Percentiles rank a stretch among this genome's conserved stretches.
Conservation (phyloP, 345 rosid species). For the Cardamine occulta region DNA sequence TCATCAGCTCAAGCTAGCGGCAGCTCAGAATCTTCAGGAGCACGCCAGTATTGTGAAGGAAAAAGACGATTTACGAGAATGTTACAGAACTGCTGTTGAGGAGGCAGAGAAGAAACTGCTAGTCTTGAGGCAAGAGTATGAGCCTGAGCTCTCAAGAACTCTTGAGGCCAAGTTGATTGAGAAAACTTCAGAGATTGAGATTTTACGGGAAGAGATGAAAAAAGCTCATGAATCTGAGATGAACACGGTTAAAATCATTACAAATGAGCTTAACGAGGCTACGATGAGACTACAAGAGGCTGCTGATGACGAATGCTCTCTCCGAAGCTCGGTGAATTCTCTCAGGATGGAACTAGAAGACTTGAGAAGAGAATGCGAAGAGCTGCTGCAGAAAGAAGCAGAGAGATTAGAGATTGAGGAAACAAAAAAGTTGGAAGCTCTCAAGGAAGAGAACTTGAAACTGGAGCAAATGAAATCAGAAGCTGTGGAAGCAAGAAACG, state of each 20-base stretch:
- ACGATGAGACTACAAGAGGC: constrained; percentile 62
- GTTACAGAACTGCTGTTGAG: constrained; percentile 52
- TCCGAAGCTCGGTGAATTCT: constrained; percentile 50
- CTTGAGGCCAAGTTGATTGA: constrained; percentile 60
- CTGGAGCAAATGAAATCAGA: constrained; percentile 51
- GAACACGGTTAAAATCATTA: constrained; percentile 52
- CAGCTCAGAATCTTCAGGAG: constrained; percentile 54
- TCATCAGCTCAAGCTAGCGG: constrained; percentile 57
- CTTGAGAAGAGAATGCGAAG: constrained; percentile 48
- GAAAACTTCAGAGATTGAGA: constrained; percentile 68
- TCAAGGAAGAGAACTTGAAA: constrained; percentile 40
- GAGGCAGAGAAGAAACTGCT: constrained; percentile 54
- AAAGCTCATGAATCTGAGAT: constrained; percentile 59
- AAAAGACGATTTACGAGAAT: constrained; percentile 50
- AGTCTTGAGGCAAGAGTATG: constrained; percentile 49
- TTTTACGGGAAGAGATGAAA: constrained; percentile 64
- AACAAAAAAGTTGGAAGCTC: constrained; percentile 26
- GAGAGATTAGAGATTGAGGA: constrained; percentile 41
- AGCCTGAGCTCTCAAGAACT: constrained; percentile 53
- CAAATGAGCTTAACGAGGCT: constrained; percentile 71
- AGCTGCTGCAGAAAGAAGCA: constrained; percentile 45
- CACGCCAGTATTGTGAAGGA: constrained; percentile 50
- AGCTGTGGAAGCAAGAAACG: constrained; percentile 55
- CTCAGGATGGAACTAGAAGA: constrained; percentile 63
- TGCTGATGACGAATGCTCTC: constrained; percentile 67